Base-by-base conservation (phyloP, 768 basidiomycete species). In the Piloderma croceum region DNA sequence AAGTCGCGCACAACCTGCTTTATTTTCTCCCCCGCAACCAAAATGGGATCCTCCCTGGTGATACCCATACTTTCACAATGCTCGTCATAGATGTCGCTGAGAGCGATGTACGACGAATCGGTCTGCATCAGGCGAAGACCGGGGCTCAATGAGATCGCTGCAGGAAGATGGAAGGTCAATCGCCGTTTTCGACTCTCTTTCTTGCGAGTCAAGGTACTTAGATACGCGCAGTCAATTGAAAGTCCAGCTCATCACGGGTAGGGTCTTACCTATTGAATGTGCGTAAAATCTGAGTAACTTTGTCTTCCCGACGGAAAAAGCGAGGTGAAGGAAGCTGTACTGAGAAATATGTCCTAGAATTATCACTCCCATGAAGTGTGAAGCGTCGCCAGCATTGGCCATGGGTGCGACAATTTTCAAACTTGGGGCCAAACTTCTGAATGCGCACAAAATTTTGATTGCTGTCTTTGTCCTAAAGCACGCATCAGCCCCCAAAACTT, bases 121-220 rank as follows among this genome's bases (percentile, higher is more conserved):
- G 82, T 88, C 58, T 96, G 90, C 42, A 94, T 76, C 31, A 99
- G 65, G 27, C 96, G 85, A 31, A 92, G 73, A 41, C 67, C 77
- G 1, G 90, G 85, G 36, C 87, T 87, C 49, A 83, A 84, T 1
- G 91, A 87, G 18, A 98, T 70, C 6, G 86, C 81, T 1, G 83
- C 79, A 2, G 96, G 96, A 22, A 97, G 69, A 58, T 97, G 89
- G 76, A 99, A 98, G 31, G 70, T 69, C 23, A 99, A 73, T 56
- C 90, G 92, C 31, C 96, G 79, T 53, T 94, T 93, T 36, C 94
- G 77, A 24, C 79, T 86, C 60, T 99, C 94, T 58, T 94, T 96
- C 60, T 91, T 86, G 42, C 87, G 82, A 36, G 69, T 68, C 38
- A 99, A 67, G 19, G 87, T 84, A 18, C 94, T 96, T 42, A 15